Conservation (phyloP, 306 rosid genomes). For the Ziziphus jujuba region DNA sequence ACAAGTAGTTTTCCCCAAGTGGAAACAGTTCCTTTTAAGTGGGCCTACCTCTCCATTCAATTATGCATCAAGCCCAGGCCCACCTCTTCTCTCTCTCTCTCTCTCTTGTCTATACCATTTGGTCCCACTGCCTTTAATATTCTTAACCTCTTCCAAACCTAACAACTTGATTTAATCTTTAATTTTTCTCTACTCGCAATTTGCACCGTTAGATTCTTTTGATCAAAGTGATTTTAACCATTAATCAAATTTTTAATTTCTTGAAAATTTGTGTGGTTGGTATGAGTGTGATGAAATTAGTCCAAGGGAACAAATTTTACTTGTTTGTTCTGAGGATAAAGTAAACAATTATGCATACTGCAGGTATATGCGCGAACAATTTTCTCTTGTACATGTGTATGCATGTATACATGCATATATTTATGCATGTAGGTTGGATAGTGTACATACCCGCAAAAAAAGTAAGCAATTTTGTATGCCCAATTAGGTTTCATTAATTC, state of each 20-base stretch:
- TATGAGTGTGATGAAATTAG: neutral
- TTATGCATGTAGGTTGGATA: neutral
- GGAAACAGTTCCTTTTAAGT: constrained; percentile 44
- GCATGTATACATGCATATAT: neutral
- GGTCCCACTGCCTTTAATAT: constrained; percentile 63
- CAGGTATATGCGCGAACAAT: too few relatives aligned
- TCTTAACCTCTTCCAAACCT: constrained; percentile 36
- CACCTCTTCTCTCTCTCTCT: constrained; percentile 34
- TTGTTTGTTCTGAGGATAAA: too few relatives aligned
- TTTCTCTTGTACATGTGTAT: too few relatives aligned
- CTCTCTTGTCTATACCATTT: too few relatives aligned
- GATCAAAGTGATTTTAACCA: too few relatives aligned
- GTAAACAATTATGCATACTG: too few relatives aligned
- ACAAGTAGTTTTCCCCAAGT: constrained; percentile 42
- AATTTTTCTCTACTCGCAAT: neutral
- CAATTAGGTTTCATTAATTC: neutral
- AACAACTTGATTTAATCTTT: constrained; percentile 3
- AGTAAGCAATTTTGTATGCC: neutral
- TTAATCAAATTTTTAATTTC: neutral
- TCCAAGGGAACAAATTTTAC: too few relatives aligned
- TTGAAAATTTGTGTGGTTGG: constrained; percentile 1
- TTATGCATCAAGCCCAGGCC: constrained; percentile 71
- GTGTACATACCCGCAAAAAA: neutral
- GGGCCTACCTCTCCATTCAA: constrained; percentile 54
- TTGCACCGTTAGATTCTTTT: neutral